Evolutionary conservation across 108 stramenopile species (phyloP).

Genomic region (Cyclostephanos tholiformis): DNA sequence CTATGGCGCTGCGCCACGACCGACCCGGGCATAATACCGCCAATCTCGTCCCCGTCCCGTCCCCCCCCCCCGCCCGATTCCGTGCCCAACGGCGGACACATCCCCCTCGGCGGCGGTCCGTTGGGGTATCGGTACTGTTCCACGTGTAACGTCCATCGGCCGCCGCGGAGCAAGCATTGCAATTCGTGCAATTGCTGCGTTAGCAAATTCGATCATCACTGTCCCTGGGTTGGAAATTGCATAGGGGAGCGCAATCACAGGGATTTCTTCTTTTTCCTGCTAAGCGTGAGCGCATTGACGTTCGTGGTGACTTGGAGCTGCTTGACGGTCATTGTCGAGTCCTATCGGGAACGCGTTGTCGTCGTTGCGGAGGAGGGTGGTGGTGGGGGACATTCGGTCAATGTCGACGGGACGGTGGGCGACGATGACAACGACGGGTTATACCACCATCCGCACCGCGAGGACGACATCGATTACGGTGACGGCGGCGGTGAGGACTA

Average conservation of each 20-base stretch:
- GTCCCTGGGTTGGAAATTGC: slow-evolving; percentile 94
- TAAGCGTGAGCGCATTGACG: slow-evolving; percentile 56
- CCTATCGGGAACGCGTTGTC: slow-evolving; percentile 43
- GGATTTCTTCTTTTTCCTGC: slow-evolving; percentile 82
- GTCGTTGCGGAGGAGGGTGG: slow-evolving; percentile 16
- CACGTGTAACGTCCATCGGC: slow-evolving; percentile 88
- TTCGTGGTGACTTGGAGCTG: slow-evolving; percentile 55
- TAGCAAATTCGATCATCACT: slow-evolving; percentile 89
- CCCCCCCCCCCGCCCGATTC: slow-evolving; percentile 59
- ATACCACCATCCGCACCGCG: slow-evolving; percentile 4
- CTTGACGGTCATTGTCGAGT: slow-evolving; percentile 52
- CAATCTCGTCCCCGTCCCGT: slow-evolving; percentile 67
- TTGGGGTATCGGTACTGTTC: slow-evolving; percentile 85
- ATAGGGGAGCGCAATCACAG: slow-evolving; percentile 94
- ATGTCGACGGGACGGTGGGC: background rate
- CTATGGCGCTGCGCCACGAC: slow-evolving; percentile 77
- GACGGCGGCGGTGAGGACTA: background rate
- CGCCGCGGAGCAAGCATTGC: slow-evolving; percentile 94
- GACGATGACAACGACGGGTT: background rate
- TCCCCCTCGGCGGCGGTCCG: slow-evolving; percentile 75
- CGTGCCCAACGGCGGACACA: slow-evolving; percentile 39
- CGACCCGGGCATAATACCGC: slow-evolving; percentile 87
- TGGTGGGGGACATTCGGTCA: background rate
- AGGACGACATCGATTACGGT: background rate
- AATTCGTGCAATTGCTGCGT: slow-evolving; percentile 94